A percentile compares a stretch with the other conserved stretches of the same genome.
phyloP scores from a whole-genome alignment of 1,139 yeast genomes.

The Zygosaccharomyces sapae region DNA sequence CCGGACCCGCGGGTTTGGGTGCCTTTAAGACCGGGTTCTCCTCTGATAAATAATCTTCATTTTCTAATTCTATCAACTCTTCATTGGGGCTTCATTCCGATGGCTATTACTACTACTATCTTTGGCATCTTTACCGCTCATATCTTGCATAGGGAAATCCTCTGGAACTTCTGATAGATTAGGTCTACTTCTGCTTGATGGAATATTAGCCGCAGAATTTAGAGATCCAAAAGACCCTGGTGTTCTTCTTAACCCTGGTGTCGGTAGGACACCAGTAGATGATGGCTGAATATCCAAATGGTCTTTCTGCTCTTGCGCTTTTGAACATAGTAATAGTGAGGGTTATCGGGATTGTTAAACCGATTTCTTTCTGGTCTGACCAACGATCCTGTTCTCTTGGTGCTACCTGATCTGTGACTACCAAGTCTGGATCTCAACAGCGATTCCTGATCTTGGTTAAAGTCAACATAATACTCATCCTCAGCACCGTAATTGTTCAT shows the following conservation, averaged over 20 bases:
- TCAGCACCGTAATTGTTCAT: slow-evolving; percentile 11
- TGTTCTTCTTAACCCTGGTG: background rate
- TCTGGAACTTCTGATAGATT: slow-evolving; percentile 8
- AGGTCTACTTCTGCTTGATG: background rate
- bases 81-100: background rate
- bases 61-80: background rate
- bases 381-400: slow-evolving; percentile 45
- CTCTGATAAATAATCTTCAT: slow-evolving; percentile 1
- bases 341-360: slow-evolving; percentile 59
- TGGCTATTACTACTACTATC: background rate
- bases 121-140: slow-evolving; percentile 5
- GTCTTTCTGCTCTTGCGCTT: slow-evolving; percentile 63
- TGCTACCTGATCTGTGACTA: slow-evolving; percentile 11
- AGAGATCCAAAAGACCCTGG: slow-evolving; percentile 2
- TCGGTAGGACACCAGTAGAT: slow-evolving; percentile 52
- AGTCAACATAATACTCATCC: slow-evolving; percentile 22
- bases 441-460: slow-evolving; percentile 23
- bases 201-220: background rate
- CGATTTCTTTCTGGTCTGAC: slow-evolving; percentile 79
- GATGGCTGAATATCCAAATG: slow-evolving; percentile 66
- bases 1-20: background rate
- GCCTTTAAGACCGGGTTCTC: background rate
- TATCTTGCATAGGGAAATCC: slow-evolving; percentile 12
- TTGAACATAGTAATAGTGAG: slow-evolving; percentile 76
- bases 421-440: slow-evolving; percentile 19